Conservation (phyloP, 2,329 filamentous ascomycete genomes). For the Calcarisporium arbuscula region DNA sequence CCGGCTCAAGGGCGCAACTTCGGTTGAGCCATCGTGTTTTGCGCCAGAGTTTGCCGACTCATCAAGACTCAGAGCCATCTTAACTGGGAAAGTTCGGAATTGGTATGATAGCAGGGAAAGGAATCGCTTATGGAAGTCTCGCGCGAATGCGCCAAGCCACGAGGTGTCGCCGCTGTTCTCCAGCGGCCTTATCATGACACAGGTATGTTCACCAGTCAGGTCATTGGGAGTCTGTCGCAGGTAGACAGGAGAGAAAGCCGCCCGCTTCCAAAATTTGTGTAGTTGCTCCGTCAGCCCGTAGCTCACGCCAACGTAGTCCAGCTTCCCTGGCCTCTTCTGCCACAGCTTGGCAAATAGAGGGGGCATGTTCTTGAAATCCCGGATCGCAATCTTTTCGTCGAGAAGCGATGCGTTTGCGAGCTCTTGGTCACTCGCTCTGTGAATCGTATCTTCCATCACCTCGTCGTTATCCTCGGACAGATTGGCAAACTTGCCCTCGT, state of each 20-base stretch:
- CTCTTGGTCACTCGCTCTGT: slow-evolving; percentile 76
- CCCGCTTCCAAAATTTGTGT: slow-evolving; percentile 95
- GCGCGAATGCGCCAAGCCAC: slow-evolving; percentile 87
- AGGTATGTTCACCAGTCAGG: slow-evolving; percentile 93
- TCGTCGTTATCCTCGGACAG: slow-evolving; percentile 65
- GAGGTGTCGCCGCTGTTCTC: slow-evolving; percentile 59
- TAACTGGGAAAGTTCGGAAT: slow-evolving; percentile 74
- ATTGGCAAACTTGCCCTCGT: slow-evolving; percentile 84
- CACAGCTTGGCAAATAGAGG: slow-evolving; percentile 84
- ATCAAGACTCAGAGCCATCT: slow-evolving; percentile 78
- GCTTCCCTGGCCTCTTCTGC: slow-evolving; percentile 68
- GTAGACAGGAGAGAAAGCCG: slow-evolving; percentile 82
- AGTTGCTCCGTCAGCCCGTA: slow-evolving; percentile 83
- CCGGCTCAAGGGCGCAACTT: slow-evolving; percentile 58
- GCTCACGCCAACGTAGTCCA: slow-evolving; percentile 94
- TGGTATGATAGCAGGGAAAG: slow-evolving; percentile 84
- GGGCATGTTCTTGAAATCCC: slow-evolving; percentile 87
- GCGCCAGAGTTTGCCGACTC: slow-evolving; percentile 74
- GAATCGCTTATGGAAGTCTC: slow-evolving; percentile 94
- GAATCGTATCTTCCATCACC: slow-evolving; percentile 55
- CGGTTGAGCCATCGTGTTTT: slow-evolving; percentile 50
- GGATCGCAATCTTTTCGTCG: slow-evolving; percentile 81
- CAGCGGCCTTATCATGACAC: slow-evolving; percentile 89
- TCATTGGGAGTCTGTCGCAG: slow-evolving; percentile 93
- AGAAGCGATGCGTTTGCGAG: slow-evolving; percentile 69